Percentiles rank a stretch among this genome's conserved stretches.
These are phyloP conservation scores for Trichoderma virens DNA, from an alignment of 495 filamentous ascomycete species.

Conservation along the genomic window DNA sequence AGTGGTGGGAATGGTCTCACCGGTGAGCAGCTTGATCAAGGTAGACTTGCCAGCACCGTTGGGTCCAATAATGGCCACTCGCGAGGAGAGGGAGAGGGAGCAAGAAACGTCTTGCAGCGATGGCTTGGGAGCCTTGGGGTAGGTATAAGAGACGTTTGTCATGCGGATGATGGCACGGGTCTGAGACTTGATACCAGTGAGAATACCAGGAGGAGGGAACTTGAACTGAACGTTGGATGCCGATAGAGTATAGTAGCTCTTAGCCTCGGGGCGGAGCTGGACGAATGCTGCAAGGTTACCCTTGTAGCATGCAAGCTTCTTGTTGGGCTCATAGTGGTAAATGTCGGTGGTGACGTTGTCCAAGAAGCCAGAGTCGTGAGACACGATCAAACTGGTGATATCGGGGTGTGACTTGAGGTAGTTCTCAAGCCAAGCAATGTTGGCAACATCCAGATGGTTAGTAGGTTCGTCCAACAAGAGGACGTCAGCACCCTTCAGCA, in stretches of 20 bases:
- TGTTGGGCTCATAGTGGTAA: slow-evolving; percentile 92
- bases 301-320: slow-evolving; percentile 92
- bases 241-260: slow-evolving; percentile 96
- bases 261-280: slow-evolving; percentile 86
- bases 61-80: slow-evolving; percentile 90
- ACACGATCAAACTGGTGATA: slow-evolving; percentile 95
- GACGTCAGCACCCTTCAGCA: slow-evolving; percentile 94
- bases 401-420: slow-evolving; percentile 94
- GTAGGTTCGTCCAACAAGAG: slow-evolving; percentile 96
- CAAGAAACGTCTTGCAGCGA: slow-evolving; percentile 82
- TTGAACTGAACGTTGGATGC: slow-evolving; percentile 89
- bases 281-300: slow-evolving; percentile 94
- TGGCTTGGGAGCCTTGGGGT: slow-evolving; percentile 77
- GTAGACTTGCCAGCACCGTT: slow-evolving; percentile 99
- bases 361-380: slow-evolving; percentile 95
- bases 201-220: slow-evolving; percentile 90
- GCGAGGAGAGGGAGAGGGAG: slow-evolving; percentile 78
- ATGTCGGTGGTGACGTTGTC: slow-evolving; percentile 98
- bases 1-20: slow-evolving; percentile 76
- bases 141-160: slow-evolving; percentile 83
- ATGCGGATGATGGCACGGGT: slow-evolving; percentile 94
- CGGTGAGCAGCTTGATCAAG: slow-evolving; percentile 95
- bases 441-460: slow-evolving; percentile 94
- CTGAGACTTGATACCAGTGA: slow-evolving; percentile 88
- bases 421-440: slow-evolving; percentile 90